Percentiles rank a stretch among this genome's conserved stretches.
Evolutionary conservation across 1,284 basidiomycete genomes (phyloP).

Genomic region (Sporisorium exsertum): DNA sequence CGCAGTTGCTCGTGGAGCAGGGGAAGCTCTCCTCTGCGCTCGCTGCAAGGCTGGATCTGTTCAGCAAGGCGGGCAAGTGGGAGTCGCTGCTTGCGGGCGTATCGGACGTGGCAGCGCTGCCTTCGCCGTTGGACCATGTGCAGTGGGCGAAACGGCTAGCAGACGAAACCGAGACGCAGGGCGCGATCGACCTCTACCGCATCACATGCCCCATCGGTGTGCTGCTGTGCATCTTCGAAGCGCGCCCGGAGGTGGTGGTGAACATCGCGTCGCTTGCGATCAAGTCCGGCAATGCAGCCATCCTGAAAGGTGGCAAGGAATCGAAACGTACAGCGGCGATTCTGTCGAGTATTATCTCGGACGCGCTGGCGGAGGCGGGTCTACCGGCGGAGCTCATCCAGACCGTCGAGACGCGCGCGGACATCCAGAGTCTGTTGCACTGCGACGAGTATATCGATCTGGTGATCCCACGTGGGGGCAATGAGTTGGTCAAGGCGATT

Average conservation of each 20-base stretch:
- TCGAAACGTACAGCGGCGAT: constrained; percentile 51
- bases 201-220: constrained; percentile 98
- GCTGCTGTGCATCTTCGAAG: constrained; percentile 95
- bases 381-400: constrained; percentile 88
- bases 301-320: constrained; percentile 67
- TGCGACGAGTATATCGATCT: constrained; percentile 94
- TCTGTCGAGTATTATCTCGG: constrained; percentile 75
- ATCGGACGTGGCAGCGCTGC: constrained; percentile 83
- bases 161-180: constrained; percentile 64
- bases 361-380: constrained; percentile 76
- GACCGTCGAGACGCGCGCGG: constrained; percentile 89
- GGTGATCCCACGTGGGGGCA: constrained; percentile 95
- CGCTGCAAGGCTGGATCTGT: constrained; percentile 86
- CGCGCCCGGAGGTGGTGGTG: constrained; percentile 95
- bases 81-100: constrained; percentile 91
- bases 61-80: constrained; percentile 85
- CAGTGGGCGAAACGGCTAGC: constrained; percentile 90
- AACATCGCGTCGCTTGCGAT: constrained; percentile 97
- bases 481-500: constrained; percentile 87
- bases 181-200: constrained; percentile 86
- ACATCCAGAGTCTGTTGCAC: constrained; percentile 85
- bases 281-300: constrained; percentile 81
- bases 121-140: constrained; percentile 87
- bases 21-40: constrained; percentile 86
- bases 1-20: constrained; percentile 79